A percentile compares a stretch with the other conserved stretches of the same genome.
Conservation (phyloP, 176 grass and related monocot genomes). For the Cenchrus fungigraminus region DNA sequence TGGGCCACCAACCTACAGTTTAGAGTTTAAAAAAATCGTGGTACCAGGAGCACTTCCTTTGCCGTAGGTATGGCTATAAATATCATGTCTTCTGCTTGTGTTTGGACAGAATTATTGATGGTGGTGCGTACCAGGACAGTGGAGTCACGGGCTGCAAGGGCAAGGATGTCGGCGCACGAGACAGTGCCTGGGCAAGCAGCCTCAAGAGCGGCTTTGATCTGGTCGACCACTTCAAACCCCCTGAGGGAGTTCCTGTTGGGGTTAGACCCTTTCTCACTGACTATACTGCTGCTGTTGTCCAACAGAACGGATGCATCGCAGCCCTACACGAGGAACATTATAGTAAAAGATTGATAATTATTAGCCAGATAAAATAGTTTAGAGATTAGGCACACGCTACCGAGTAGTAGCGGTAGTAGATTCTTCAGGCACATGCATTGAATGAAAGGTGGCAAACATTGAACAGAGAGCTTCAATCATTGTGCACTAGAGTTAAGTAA, state of each 20-base stretch:
- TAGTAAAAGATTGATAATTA: conserved; percentile 7
- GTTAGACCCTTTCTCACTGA: conserved; percentile 84
- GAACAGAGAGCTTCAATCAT: conserved; percentile 25
- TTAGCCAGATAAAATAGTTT: conserved; percentile 23
- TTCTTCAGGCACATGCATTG: conserved; percentile 22
- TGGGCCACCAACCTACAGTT: conserved; percentile 73
- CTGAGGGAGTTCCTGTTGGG: conserved; percentile 72
- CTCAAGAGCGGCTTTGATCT: conserved; percentile 75
- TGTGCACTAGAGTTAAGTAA: conserved; percentile 31
- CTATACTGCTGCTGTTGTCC: conserved; percentile 70
- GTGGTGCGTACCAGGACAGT: conserved; percentile 52
- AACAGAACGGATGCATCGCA: conserved; percentile 84
- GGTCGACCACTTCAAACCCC: conserved; percentile 77
- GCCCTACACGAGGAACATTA: conserved; percentile 50
- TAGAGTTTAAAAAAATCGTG: conserved; percentile 26
- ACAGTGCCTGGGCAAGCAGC: conserved; percentile 63
- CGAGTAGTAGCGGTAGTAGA: neutral
- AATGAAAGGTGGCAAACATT: neutral
- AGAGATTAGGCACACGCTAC: neutral
- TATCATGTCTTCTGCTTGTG: neutral
- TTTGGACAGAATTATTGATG: neutral
- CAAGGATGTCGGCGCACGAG: conserved; percentile 78
- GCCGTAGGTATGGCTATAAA: neutral
- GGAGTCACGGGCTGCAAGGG: conserved; percentile 67
- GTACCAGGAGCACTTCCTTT: conserved; percentile 1